Evolutionary conservation across 2,329 filamentous ascomycete species (phyloP), one percentile per base, ranked within the genome.

Genomic region (Colletotrichum gigasporum): DNA sequence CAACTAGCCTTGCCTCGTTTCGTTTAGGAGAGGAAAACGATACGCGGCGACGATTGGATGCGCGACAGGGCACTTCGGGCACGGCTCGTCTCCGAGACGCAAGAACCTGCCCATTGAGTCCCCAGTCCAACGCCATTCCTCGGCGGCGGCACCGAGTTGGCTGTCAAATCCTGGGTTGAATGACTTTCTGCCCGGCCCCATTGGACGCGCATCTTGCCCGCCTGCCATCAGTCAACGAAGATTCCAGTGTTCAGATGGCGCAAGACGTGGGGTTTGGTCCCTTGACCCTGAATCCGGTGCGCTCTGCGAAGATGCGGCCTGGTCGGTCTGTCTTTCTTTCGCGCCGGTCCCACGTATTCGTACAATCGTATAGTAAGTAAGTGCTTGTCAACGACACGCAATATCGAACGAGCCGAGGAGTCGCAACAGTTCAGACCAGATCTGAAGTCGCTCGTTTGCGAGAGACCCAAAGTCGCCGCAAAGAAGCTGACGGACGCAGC

Each of bases 21-120:
- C 48, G 39, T 53, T 60, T 32, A 53, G 30, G 16, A 22, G 18
- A 18, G 50, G 51, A 14, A 39, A 16, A 10, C 18, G 20, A 37
- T 28, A 7, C 20, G n/a, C 32, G 34, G 32, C n/a, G 32, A n/a
- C 24, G 24, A 42, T 59, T 44, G 47, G 34, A 37, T 20, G 44
- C 34, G 55, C 39, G 41, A 28, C 30, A 54, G 24, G 51, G 51
- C 48, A 14, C 24, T n/a, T 41, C 24, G 28, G 51, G 24, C 7
- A n/a, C 26, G 34, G 41, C 55, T 39, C 12, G 32, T 47, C 28
- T 44, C 53, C 41, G 53, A 47, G 28, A 37, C 39, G 53, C 14
- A 58, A 51, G 18, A 59, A 59, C 35, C 54, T 50, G 59, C 59
- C 53, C 30, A 51, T 61, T 55, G 24, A 18, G 28, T 55, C 30